Percentiles rank a stretch among this genome's conserved stretches.
phyloP scores from a whole-genome alignment of 352 stramenopile genomes.

The Pythium sukuiense region DNA sequence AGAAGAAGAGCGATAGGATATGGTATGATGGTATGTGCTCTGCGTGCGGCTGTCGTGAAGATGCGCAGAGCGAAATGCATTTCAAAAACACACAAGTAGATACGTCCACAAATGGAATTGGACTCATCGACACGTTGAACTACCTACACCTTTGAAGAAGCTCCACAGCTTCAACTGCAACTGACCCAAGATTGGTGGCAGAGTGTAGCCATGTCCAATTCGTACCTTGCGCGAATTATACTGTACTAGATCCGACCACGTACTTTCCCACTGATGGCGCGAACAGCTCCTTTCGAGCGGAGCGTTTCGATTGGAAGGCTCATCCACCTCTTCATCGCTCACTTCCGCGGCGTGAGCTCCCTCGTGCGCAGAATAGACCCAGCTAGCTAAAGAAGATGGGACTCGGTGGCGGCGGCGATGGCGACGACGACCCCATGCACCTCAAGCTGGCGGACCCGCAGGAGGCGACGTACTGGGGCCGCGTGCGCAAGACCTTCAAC shows the following conservation, averaged over 20 bases:
- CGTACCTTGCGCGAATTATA: background rate
- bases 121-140: too few species aligned
- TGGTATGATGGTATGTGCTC: conserved; percentile 3
- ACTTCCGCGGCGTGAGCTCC: background rate
- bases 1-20: background rate
- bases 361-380: background rate
- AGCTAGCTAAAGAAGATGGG: conserved; percentile 21
- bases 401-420: conserved; percentile 20
- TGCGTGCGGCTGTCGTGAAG: conserved; percentile 7
- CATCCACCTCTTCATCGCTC: background rate
- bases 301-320: conserved; percentile 1
- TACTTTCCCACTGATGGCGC: conserved; percentile 5
- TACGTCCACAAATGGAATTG: background rate
- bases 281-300: conserved; percentile 1
- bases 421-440: conserved; percentile 28
- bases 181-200: background rate
- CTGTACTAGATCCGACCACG: background rate
- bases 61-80: conserved; percentile 4
- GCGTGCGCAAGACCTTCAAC: conserved; percentile 79
- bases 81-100: background rate
- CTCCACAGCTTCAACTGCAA: background rate
- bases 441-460: conserved; percentile 74
- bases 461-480: conserved; percentile 74
- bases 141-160: too few species aligned
- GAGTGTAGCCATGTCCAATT: background rate